phyloP scores from a whole-genome alignment of 768 basidiomycete species.

The Melanogaster broomeanus region DNA sequence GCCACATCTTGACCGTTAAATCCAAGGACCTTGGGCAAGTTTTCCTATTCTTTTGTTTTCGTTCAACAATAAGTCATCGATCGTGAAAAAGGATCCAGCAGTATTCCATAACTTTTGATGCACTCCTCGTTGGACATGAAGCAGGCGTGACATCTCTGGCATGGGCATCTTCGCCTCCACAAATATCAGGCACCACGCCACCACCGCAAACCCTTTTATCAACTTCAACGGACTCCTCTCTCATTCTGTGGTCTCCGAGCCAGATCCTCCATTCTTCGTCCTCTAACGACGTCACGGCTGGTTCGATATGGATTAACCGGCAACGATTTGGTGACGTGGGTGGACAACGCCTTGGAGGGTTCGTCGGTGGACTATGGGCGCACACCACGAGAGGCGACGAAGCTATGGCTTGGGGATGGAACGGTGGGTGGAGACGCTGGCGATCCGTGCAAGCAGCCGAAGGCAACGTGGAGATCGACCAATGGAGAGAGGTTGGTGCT shows the following conservation, averaged over 20 bases:
- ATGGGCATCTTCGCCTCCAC: constrained; percentile 59
- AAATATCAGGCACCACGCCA: constrained; percentile 15
- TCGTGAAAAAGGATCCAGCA: constrained; percentile 39
- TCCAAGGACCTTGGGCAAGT: constrained; percentile 28
- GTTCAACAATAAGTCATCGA: constrained; percentile 16
- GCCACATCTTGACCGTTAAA: constrained; percentile 74
- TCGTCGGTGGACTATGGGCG: constrained; percentile 89
- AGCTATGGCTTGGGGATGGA: constrained; percentile 89
- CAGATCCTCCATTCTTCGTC: constrained; percentile 38
- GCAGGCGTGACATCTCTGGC: constrained; percentile 86
- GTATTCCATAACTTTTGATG: constrained; percentile 88
- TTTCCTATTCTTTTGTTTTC: constrained; percentile 24
- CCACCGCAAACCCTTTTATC: constrained; percentile 68
- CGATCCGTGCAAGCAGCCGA: constrained; percentile 33
- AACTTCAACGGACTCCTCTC: constrained; percentile 91
- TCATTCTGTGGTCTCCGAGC: constrained; percentile 93
- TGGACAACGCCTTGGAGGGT: constrained; percentile 88
- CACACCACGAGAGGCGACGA: constrained; percentile 47
- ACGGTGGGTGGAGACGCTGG: constrained; percentile 94
- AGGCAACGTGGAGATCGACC: constrained; percentile 34
- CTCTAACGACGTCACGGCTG: constrained; percentile 39
- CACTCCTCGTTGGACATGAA: constrained; percentile 95
- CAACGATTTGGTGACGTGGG: constrained; percentile 95
- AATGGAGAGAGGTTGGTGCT: constrained; percentile 79
- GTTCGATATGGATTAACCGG: constrained; percentile 84